Percentiles rank a stretch among this genome's conserved stretches.
Conservation (phyloP, 192 early-diverging fungal species). For the Obelidium mucronatum region DNA sequence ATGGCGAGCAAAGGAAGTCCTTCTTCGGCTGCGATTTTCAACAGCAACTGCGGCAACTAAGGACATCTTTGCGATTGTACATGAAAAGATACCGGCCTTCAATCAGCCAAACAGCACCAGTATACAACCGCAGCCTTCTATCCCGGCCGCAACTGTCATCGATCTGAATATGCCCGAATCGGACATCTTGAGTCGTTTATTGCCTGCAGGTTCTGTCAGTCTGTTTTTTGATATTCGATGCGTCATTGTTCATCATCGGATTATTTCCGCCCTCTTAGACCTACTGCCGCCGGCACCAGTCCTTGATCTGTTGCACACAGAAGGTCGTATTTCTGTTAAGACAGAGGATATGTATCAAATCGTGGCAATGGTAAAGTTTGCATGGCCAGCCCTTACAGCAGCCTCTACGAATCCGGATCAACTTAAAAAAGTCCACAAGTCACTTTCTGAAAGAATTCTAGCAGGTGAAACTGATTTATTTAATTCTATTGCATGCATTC, state of each 20-base stretch:
- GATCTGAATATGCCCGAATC: too few relatives aligned
- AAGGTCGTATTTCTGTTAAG: background rate
- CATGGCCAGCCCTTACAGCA: too few relatives aligned
- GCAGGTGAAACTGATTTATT: background rate
- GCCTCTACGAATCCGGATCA: background rate
- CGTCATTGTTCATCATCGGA: too few relatives aligned
- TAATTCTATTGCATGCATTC: background rate
- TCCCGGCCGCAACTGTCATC: too few relatives aligned
- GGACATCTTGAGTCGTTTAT: too few relatives aligned
- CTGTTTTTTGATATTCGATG: too few relatives aligned
- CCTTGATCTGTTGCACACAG: conserved; percentile 25
- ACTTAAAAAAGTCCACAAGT: background rate
- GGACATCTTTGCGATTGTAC: background rate
- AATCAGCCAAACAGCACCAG: too few relatives aligned
- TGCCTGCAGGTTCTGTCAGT: too few relatives aligned
- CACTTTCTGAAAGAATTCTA: background rate
- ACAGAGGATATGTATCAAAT: background rate
- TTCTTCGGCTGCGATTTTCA: too few relatives aligned
- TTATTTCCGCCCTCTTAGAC: background rate
- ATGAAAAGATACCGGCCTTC: background rate
- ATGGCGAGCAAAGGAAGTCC: too few relatives aligned
- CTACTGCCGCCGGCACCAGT: conserved; percentile 24
- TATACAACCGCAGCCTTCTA: too few relatives aligned
- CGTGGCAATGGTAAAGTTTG: background rate
- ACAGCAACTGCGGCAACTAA: too few relatives aligned